Evolutionary conservation across 805 yeast species (phyloP), one percentile per base, ranked within the genome.

Genomic region (Nakazawaea peltata): DNA sequence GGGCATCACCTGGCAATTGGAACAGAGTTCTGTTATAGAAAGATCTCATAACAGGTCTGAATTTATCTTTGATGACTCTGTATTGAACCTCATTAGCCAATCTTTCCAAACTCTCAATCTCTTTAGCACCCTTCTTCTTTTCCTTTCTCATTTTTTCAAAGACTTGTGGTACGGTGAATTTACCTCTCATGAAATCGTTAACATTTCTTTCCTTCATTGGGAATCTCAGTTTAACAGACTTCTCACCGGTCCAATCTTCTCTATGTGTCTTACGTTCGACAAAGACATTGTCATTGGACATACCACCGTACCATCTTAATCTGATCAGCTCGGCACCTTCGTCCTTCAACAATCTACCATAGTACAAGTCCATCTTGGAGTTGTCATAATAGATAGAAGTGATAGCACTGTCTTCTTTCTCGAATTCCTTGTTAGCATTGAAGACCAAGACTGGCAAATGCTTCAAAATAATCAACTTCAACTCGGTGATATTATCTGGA

Each of bases 291-390:
- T 90, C 96, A 2, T 88, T 71, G 36, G 72, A 69, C 98, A 92
- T 92, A 37, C 96, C 96, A 54, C 99, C 98, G 57, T 92, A 92
- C 99, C 99, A 92, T 66, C 98, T 80, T 54, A 92, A 69, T 63
- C 99, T 80, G 45, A 90, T 87, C 16, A 97, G 97, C 61, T 92
- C 98, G 4, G 98, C 98, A 57, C 98, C 98, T 67, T 92, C 98
- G 50, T 86, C 92, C 61, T 92, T 92, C 56, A 92, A 77, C 50
- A 92, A 70, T 59, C 98, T 77, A 24, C 98, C 98, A 47, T 85
- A 82, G 61, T 92, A 92, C 39, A 92, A 68, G 49, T 92, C 97
- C 70, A 92, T 72, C 44, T 80, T 77, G 46, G 77, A 71, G 57
- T 92, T 85, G 60, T 92, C 99, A 51, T 81, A 92, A 63, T 92